Evolutionary conservation across 2,329 filamentous ascomycete species (phyloP), one percentile per base, ranked within the genome.

Genomic region (Fusarium brevicatenulatum): DNA sequence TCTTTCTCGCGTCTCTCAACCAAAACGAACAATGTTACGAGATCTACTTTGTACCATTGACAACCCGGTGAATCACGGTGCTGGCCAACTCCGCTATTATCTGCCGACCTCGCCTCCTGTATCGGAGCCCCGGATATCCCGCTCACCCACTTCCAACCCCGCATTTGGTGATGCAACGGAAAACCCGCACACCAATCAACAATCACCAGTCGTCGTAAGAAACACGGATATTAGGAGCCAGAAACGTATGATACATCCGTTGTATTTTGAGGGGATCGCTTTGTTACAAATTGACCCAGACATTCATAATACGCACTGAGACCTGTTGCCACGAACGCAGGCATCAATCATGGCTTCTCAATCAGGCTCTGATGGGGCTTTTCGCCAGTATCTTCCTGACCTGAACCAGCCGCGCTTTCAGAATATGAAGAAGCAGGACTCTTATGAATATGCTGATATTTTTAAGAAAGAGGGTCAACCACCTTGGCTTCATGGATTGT

Each of bases 401-500:
- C 39, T 68, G 0, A 52, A 25, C 5, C 23, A 23, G 9, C 64
- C 64, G 0, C 43, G 66, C 2, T 68, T 68, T 2, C 57, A 55
- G 9, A 19, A 55, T 10, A 91, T 92, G 82, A 86, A 89, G 66
- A 85, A 85, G 58, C 91, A 92, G 78, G 86, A 91, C 78, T 86
- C 89, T 7, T 86, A 90, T 63, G 85, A 88, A 66, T 93, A 93
- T 70, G 90, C 89, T 1, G 81, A 86, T 10, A 86, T 82, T 7
- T 92, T 93, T 77, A 88, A 88, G 67, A 85, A 89, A 39, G 80
- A 85, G 25, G 87, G 87, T 2, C 82, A 84, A 18, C 91, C 92
- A 1, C 91, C 92, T 2, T 93, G 91, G 91, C 82, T 94, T 21
- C 86, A 91, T 74, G 88, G 83, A 0, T 80, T 92, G 28, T 91